Base-by-base conservation (phyloP, 2,329 filamentous ascomycete genomes). In the Mariannaea elegans region DNA sequence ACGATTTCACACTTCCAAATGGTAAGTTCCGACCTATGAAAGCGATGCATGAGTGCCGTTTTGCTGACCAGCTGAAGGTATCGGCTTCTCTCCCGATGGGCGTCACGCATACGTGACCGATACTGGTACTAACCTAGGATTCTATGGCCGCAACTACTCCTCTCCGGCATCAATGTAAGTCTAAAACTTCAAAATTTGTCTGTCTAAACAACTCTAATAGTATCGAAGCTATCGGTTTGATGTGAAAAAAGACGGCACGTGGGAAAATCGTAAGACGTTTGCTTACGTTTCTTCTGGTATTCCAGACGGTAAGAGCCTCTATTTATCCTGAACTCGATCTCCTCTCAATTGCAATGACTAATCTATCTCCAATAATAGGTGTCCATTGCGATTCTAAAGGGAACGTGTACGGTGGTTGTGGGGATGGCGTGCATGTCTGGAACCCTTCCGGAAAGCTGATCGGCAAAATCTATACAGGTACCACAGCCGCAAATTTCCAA, bases 281-380 rank as follows among this genome's bases (percentile, higher is more conserved):
- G 86, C 87, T 0, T 87, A 82, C 61, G 76, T 78, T 2, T 78
- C 82, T 45, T 69, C 77, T 2, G 83, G 84, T 2, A 75, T 86
- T 2, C 86, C 87, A 0, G 88, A 90, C 63, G 88, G 88, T 74
- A 27, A 27, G 39, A 14, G n/a, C n/a, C n/a, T n/a, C n/a, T n/a
- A n/a, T n/a, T n/a, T n/a, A n/a, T n/a, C n/a, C n/a, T n/a, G n/a
- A n/a, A n/a, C n/a, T n/a, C 19, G 4, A 23, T 2, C 21, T 75
- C 52, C 73, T 68, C 7, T 3, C 38, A 3, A 41, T 14, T 41
- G 4, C n/a, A 23, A 36, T n/a, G 13, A 9, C 7, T 18, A 1
- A 14, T 8, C 3, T 34, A n/a, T 56, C 27, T 23, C n/a, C 10
- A 2, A 23, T 14, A 16, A 3, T 16, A 79, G 90, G 65, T 76